Evolutionary conservation across 202 grass and related monocot species (phyloP), one percentile per base, ranked within the genome.

Genomic region (Brachypodium distachyon): DNA sequence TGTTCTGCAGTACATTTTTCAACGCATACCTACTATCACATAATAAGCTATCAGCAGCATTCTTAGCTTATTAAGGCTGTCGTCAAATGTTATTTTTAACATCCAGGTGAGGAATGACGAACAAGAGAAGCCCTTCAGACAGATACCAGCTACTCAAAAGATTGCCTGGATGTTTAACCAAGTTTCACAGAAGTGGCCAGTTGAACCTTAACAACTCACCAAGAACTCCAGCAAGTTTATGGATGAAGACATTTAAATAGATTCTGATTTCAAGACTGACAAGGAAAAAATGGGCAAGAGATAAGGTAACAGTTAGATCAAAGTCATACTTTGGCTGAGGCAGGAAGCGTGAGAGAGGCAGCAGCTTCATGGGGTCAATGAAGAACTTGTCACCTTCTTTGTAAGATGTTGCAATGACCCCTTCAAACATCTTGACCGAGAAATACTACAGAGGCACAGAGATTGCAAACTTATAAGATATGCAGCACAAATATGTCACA

Each of bases 391-490:
- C 89, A 12, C 92, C 96, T 43, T 64, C 72, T 1, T 79, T 79
- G 76, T 99, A 99, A 0, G 96, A 90, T 1, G 87, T 89, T 0
- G 96, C 92, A 32, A 99, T 93, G 49, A 99, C 87, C 39, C 92
- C 96, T 39, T 88, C 91, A 75, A 92, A 67, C 96, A 96, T 96
- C 82, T 99, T 99, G 63, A 99, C 71, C 12, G 96, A 99, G 60
- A 99, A 99, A 41, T 44, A 80, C 91, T 93, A 43, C 61, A 76
- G 22, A 36, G 4, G 29, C 4, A 61, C n/a, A n/a, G n/a, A n/a
- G n/a, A n/a, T 34, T 12, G 44, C 4, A 77, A n/a, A 56, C n/a
- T 16, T 70, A 9, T 69, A 69, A 68, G 59, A 60, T 25, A 39
- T 50, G 53, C 18, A 81, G 25, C 23, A 56, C 11, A 23, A 58